A percentile compares a stretch with the other conserved stretches of the same genome.
Evolutionary conservation across 495 filamentous ascomycete genomes (phyloP).

Genomic region (Lepraria neglecta): DNA sequence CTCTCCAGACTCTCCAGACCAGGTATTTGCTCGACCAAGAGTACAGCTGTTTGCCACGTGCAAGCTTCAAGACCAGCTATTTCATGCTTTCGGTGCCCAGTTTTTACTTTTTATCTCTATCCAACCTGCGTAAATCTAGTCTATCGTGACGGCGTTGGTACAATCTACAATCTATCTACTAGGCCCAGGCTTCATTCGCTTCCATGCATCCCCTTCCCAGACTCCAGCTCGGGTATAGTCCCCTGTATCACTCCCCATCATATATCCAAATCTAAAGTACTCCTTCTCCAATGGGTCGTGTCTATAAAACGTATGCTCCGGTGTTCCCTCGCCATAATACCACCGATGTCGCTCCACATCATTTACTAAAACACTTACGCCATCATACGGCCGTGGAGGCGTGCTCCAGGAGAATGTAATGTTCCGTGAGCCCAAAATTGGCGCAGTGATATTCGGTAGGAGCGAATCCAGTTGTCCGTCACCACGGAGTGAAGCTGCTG

Average conservation of each 20-base stretch:
- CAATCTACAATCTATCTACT: slow-evolving; percentile 13
- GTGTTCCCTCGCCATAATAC: slow-evolving; percentile 45
- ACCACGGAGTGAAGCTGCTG: slow-evolving; percentile 60
- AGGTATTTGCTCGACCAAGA: no score
- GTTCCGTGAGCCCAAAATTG: slow-evolving; percentile 31
- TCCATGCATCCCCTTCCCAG: slow-evolving; percentile 56
- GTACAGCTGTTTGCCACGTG: neutral
- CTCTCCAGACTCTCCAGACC: no score
- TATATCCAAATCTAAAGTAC: slow-evolving; percentile 82
- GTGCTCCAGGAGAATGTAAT: slow-evolving; percentile 53
- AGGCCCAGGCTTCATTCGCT: slow-evolving; percentile 15
- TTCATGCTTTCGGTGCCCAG: neutral
- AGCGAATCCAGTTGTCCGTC: slow-evolving; percentile 62
- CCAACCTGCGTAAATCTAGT: neutral
- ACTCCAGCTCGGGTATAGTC: slow-evolving; percentile 79
- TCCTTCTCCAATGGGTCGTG: slow-evolving; percentile 39
- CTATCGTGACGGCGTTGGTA: neutral
- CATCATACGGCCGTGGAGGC: slow-evolving; percentile 51
- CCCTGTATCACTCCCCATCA: slow-evolving; percentile 59
- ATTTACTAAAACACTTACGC: slow-evolving; percentile 83
- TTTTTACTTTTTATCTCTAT: neutral
- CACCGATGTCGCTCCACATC: slow-evolving; percentile 81
- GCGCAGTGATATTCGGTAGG: slow-evolving; percentile 55
- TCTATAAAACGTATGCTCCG: slow-evolving; percentile 28
- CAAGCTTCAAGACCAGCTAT: neutral